Conservation (phyloP, 1,284 basidiomycete genomes). For the Dichomitus squalens region DNA sequence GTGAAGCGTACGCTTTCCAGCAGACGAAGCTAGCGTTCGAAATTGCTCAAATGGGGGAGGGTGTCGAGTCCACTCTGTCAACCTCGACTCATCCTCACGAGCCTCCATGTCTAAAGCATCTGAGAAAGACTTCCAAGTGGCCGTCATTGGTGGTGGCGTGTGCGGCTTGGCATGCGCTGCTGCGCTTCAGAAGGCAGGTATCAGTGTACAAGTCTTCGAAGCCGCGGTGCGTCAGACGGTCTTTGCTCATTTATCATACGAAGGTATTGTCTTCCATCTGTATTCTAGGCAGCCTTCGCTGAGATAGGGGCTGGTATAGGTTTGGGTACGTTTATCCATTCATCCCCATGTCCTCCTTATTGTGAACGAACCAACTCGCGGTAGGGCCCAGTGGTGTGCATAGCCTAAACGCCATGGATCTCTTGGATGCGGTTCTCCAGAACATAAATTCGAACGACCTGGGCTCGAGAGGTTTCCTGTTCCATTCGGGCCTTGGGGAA, state of each 20-base stretch:
- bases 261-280: neutral
- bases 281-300: slow-evolving; percentile 42
- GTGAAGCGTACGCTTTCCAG: neutral
- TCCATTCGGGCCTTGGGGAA: slow-evolving; percentile 42
- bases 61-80: too few relatives aligned
- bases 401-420: slow-evolving; percentile 45
- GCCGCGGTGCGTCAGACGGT: slow-evolving; percentile 38
- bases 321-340: too few relatives aligned
- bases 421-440: slow-evolving; percentile 43
- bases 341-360: too few relatives aligned
- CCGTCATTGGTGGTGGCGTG: slow-evolving; percentile 57
- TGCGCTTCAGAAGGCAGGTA: slow-evolving; percentile 44
- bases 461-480: slow-evolving; percentile 39
- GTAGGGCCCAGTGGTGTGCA: slow-evolving; percentile 53
- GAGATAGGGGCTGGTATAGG: slow-evolving; percentile 59
- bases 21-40: neutral
- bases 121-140: slow-evolving; percentile 43
- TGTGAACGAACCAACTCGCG: neutral
- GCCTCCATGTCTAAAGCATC: neutral
- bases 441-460: slow-evolving; percentile 38
- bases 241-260: neutral
- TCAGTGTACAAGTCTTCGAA: slow-evolving; percentile 53
- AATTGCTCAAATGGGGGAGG: too few relatives aligned
- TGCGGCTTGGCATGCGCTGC: slow-evolving; percentile 51
- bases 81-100: neutral